phyloP scores from a whole-genome alignment of 345 rosid species.

The Citrus australasica region DNA sequence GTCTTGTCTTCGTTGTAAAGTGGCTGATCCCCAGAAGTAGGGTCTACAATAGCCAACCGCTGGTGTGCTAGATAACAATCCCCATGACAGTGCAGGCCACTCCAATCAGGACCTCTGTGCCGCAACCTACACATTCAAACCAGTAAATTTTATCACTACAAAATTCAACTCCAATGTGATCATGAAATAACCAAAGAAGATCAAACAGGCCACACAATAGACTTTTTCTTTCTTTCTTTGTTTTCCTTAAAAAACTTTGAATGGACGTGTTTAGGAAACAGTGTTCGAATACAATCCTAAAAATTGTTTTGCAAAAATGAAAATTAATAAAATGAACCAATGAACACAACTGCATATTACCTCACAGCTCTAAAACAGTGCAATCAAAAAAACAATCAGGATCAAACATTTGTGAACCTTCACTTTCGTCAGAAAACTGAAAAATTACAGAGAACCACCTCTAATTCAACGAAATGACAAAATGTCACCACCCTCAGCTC shows the following conservation, averaged over 20 bases:
- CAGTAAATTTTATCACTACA: background rate
- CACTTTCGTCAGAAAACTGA: background rate
- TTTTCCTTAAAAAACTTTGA: no score
- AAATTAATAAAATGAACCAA: background rate
- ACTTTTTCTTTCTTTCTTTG: no score
- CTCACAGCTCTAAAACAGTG: background rate
- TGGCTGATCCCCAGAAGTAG: constrained; percentile 85
- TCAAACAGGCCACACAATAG: background rate
- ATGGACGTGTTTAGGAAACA: background rate
- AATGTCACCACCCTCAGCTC: background rate
- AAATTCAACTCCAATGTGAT: background rate
- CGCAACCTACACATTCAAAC: constrained; percentile 42
- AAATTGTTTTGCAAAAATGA: background rate
- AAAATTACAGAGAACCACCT: background rate
- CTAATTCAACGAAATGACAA: no score
- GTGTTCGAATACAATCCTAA: background rate
- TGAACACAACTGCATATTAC: background rate
- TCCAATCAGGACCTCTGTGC: constrained; percentile 91
- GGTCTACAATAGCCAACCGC: constrained; percentile 77
- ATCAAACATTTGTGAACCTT: background rate
- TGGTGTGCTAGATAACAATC: constrained; percentile 80
- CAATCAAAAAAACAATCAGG: background rate
- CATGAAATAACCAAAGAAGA: background rate
- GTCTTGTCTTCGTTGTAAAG: constrained; percentile 77
- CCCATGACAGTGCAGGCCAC: constrained; percentile 63